Evolutionary conservation across 495 filamentous ascomycete species (phyloP), one percentile per base, ranked within the genome.

Genomic region (Penicillium paradoxum): DNA sequence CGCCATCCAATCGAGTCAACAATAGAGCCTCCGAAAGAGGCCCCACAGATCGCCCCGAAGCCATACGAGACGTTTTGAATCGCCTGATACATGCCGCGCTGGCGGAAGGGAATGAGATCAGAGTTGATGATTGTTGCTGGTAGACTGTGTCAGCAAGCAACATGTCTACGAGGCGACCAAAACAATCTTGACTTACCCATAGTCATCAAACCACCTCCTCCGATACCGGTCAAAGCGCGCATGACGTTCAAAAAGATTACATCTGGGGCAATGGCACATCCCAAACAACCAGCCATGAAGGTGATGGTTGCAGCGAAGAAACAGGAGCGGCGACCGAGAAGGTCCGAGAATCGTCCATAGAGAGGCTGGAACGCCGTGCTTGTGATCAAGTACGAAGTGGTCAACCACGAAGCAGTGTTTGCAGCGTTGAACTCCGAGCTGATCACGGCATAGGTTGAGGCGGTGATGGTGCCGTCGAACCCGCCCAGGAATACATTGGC

Each of bases 231-330:
- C 9, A 96, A 65, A 2, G 93, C 85, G 14, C 91, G 71, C 44
- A 92, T 92, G 2, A 87, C 59, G 44, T 96, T 91, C 65, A 96
- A 82, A 6, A 79, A 73, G 58, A 80, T 63, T 53, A 87, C 76
- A 25, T 75, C 66, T 18, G 65, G 67, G 8, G 79, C 80, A 11
- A 77, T 29, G 0, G 75, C 81, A 51, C 73, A 77, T 5, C 74
- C 69, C 1, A 73, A 41, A 63, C 73, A 77, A 4, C 77, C 77
- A 9, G 62, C 13, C 27, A 73, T 62, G 46, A 80, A 80, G 5
- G 73, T 62, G 19, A 72, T 59, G 0, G 77, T 79, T 0, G 70
- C 64, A 1, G 65, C 65, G 30, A 75, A 70, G 54, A 79, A 71
- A 25, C 67, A 70, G n/a, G 60, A 18, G 18, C 74, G 69, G 3